Percentiles rank a stretch among this genome's conserved stretches.
These are phyloP conservation scores for Hypseocharis bilobata DNA, from an alignment of 441 rosid genomes.

Conservation along the genomic window DNA sequence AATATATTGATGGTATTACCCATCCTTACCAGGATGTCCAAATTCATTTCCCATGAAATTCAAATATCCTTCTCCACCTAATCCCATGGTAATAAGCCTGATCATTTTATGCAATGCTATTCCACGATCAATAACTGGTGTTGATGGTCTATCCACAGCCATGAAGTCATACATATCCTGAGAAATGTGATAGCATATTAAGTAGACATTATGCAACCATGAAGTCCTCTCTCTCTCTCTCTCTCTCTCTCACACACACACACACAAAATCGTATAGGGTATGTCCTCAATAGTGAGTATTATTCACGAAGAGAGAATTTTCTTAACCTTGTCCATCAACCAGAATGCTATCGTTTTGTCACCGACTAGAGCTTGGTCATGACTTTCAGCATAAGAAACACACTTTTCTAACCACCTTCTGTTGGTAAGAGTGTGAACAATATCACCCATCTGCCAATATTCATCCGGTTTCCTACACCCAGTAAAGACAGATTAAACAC, in stretches of 20 bases:
- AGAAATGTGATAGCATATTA: constrained; percentile 16
- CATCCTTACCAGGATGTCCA: constrained; percentile 83
- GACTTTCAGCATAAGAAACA: constrained; percentile 84
- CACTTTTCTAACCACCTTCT: constrained; percentile 92
- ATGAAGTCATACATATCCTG: constrained; percentile 99
- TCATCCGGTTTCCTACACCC: constrained; percentile 67
- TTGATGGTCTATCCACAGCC: constrained; percentile 75
- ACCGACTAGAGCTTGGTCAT: constrained; percentile 97
- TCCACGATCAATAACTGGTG: constrained; percentile 87
- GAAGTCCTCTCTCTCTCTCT: no score
- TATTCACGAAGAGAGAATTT: constrained; percentile 6
- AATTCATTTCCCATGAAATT: constrained; percentile 99
- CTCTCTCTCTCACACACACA: no score
- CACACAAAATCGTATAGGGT: no score
- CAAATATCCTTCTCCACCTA: constrained; percentile 97
- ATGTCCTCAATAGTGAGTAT: not conserved
- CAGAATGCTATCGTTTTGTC: constrained; percentile 96
- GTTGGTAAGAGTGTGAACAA: constrained; percentile 67
- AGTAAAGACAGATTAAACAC: constrained; percentile 12
- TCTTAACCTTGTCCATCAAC: constrained; percentile 88
- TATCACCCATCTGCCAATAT: constrained; percentile 77
- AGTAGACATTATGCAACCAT: no score
- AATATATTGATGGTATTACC: not conserved
- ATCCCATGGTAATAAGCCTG: constrained; percentile 84
- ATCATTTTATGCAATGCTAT: constrained; percentile 97